These are phyloP conservation scores for Flaveria trinervia DNA, from an alignment of 129 eudicot species.

Conservation along the genomic window DNA sequence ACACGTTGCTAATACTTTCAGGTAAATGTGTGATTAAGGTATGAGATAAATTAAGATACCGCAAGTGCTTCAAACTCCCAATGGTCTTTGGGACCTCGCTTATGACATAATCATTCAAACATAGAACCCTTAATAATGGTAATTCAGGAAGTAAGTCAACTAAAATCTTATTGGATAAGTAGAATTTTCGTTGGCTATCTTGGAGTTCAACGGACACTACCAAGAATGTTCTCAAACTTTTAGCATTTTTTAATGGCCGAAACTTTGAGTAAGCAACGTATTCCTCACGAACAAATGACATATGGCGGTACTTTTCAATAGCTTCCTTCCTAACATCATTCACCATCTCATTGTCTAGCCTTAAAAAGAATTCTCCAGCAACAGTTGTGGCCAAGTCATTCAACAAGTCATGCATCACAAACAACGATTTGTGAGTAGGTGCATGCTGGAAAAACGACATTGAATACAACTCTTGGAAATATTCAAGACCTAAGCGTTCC, in stretches of 20 bases:
- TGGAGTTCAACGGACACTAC: neutral
- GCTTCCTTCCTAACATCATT: neutral
- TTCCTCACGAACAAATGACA: conserved; percentile 7
- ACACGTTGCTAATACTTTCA: too few species aligned
- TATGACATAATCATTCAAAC: neutral
- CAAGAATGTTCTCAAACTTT: conserved; percentile 17
- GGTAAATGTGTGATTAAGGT: neutral
- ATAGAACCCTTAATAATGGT: conserved; percentile 3
- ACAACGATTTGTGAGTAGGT: neutral
- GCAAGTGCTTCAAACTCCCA: conserved; percentile 16
- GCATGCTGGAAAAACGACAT: conserved; percentile 11
- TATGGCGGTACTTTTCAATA: neutral
- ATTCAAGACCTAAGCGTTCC: conserved; percentile 14
- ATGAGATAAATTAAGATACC: conserved; percentile 16
- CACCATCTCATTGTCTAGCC: neutral
- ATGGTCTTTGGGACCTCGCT: neutral
- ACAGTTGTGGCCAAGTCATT: conserved; percentile 9
- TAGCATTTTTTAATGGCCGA: neutral
- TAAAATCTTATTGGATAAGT: neutral
- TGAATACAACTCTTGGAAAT: conserved; percentile 4
- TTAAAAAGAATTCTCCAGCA: conserved; percentile 9
- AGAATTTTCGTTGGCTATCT: neutral
- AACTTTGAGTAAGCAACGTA: conserved; percentile 4
- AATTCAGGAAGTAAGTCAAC: neutral
- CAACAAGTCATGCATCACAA: conserved; percentile 5